Evolutionary conservation across 768 basidiomycete species (phyloP), one percentile per base, ranked within the genome.

Genomic region (Lanmaoa pseudosensibilis): DNA sequence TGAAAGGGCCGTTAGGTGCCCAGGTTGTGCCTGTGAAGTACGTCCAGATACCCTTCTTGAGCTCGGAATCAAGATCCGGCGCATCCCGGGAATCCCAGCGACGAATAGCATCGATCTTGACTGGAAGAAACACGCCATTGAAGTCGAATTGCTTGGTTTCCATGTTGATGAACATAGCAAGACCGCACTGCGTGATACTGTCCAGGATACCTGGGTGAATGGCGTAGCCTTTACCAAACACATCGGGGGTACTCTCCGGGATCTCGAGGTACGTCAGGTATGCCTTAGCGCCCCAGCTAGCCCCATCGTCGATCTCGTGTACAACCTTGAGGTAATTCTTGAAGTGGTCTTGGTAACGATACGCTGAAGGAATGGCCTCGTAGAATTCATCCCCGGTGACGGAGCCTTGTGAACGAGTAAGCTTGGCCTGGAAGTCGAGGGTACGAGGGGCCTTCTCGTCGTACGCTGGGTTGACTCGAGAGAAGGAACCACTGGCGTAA

Each of bases 161-260:
- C 64, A 66, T 65, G n/a, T 66, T 66, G 54, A 65, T 65, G 50
- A 65, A 65, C 69, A 70, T 67, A 2, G 67, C 65, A 16, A 70
- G 67, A 52, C 69, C 69, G 30, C 67, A 69, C 48, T 70, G 69
- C 18, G 69, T 70, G 46, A 70, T 69, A 12, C 69, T 71, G 55
- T 73, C 72, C 8, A 73, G 56, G 34, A 73, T 61, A 52, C 72
- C 72, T 4, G 72, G 72, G 54, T 73, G 73, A 48, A 73, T 67
- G 41, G 46, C 56, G 19, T 73, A 73, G 25, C 69, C 67, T 50
- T 59, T 63, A 4, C 66, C 69, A 36, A 67, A 71, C 5, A 71
- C 69, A 9, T 71, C 65, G 8, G 65, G 65, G 12, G 67, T 69
- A 39, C 50, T 43, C 33, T 65, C 56, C 0, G 64, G 60, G 19